A percentile compares a stretch with the other conserved stretches of the same genome.
Evolutionary conservation across 2,329 filamentous ascomycete genomes (phyloP).

Genomic region (Colletotrichum lupini): DNA sequence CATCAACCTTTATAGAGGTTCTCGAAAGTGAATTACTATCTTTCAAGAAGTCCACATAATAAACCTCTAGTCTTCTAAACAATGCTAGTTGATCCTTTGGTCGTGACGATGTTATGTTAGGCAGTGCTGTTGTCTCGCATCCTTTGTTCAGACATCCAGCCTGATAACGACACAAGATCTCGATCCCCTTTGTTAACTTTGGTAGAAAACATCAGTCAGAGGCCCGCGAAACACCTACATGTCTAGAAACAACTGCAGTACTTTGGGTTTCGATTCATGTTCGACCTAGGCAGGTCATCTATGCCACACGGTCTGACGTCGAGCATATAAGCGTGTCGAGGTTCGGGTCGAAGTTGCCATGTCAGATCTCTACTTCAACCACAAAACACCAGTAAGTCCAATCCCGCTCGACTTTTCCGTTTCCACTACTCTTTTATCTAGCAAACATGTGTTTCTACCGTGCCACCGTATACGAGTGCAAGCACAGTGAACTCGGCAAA

Average conservation of each 20-base stretch:
- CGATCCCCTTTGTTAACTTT: neutral
- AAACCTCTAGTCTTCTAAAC: too few relatives aligned
- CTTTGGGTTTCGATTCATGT: neutral
- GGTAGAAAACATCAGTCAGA: neutral
- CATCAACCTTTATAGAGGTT: slow-evolving; percentile 44
- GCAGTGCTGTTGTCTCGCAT: neutral
- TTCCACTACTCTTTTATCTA: neutral
- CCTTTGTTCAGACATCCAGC: neutral
- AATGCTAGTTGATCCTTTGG: neutral
- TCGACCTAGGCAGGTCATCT: neutral
- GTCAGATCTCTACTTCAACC: neutral
- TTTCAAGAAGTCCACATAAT: neutral
- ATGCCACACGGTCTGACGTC: neutral
- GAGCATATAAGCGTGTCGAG: neutral
- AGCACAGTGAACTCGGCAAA: slow-evolving; percentile 30
- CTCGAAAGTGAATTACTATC: slow-evolving; percentile 11
- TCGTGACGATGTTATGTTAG: neutral
- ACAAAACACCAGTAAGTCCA: neutral
- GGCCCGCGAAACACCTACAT: too few relatives aligned
- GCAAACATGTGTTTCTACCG: slow-evolving; percentile 39
- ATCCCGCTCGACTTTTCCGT: too few relatives aligned
- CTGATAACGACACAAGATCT: neutral
- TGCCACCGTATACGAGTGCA: slow-evolving; percentile 36
- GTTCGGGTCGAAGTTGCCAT: neutral
- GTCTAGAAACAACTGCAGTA: neutral